Percentiles rank a stretch among this genome's conserved stretches.
Conservation (phyloP, 2,329 filamentous ascomycete genomes). For the Pseudocercospora eumusae region DNA sequence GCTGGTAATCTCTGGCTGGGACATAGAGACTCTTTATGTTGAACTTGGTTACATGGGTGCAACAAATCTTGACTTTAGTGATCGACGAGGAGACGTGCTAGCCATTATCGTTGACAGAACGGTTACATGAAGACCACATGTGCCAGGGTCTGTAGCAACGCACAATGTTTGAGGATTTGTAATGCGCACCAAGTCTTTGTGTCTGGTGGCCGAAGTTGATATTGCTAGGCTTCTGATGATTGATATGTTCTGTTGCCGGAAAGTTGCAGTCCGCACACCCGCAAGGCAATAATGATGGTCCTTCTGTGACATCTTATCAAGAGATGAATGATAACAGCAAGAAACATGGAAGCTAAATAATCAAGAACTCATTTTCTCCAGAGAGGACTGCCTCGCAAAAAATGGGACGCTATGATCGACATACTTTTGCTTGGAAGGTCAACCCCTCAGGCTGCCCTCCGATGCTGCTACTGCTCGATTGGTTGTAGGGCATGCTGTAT, state of each 20-base stretch:
- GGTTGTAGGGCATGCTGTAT: no score
- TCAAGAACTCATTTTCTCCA: not conserved
- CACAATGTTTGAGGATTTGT: not conserved
- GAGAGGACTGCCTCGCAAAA: not conserved
- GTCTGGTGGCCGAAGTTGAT: not conserved
- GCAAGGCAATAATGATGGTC: not conserved
- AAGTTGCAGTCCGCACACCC: not conserved
- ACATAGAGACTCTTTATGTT: not conserved
- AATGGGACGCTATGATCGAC: not conserved
- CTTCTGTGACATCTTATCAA: not conserved
- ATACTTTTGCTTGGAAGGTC: no score
- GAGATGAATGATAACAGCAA: not conserved
- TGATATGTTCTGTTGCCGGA: not conserved
- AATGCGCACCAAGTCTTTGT: not conserved
- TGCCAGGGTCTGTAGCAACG: not conserved
- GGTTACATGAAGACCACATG: not conserved
- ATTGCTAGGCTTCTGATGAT: not conserved
- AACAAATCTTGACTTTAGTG: not conserved
- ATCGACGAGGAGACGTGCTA: not conserved
- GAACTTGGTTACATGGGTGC: not conserved
- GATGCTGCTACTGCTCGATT: no score
- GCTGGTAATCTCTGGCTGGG: no score
- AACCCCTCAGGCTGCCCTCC: no score
- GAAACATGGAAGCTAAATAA: not conserved
- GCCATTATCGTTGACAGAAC: not conserved